Conservation (phyloP, 768 basidiomycete species). For the Lactarius vividus region DNA sequence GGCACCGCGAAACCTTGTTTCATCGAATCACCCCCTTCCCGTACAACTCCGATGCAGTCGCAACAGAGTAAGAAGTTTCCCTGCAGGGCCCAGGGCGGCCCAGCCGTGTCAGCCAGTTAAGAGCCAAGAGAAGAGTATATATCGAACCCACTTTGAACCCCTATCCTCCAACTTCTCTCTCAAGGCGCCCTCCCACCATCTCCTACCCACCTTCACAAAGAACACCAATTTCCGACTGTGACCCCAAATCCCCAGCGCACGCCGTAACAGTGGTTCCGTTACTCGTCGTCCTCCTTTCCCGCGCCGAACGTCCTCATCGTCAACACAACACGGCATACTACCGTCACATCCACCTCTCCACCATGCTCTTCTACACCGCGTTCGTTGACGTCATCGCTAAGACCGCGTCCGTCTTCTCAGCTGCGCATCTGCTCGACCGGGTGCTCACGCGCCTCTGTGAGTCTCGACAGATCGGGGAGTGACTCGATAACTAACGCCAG, state of each 20-base stretch:
- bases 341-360: neutral
- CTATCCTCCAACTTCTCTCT: neutral
- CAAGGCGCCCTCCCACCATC: neutral
- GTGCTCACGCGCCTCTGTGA: constrained; percentile 16
- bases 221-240: neutral
- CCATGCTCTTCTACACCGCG: constrained; percentile 2
- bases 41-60: neutral
- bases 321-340: neutral
- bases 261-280: neutral
- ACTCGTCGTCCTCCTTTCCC: neutral
- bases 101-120: neutral
- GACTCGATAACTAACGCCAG: neutral
- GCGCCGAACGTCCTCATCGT: neutral
- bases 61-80: neutral
- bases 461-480: neutral
- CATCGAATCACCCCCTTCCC: neutral
- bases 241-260: too few relatives aligned
- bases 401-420: constrained; percentile 8
- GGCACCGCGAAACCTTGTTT: neutral
- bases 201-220: neutral
- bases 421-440: constrained; percentile 12
- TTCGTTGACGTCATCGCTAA: neutral
- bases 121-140: neutral
- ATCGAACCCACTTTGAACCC: neutral
- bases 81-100: neutral